phyloP scores from a whole-genome alignment of 768 basidiomycete genomes.

The Leccinum rimulosum region DNA sequence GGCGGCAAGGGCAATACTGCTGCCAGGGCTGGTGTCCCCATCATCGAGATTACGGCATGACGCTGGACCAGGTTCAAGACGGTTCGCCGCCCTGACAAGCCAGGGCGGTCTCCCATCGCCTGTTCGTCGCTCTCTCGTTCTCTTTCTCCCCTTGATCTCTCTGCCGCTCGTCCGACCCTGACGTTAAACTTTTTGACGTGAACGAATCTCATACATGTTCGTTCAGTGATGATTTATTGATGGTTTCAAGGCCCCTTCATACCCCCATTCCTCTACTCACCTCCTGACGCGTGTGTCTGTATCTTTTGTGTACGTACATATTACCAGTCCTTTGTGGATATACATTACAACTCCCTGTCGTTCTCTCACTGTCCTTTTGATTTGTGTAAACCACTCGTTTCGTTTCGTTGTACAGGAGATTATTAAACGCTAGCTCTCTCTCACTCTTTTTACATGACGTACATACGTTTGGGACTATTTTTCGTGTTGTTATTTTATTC shows the following conservation, averaged over 20 bases:
- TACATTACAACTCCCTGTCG: not conserved
- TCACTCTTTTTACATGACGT: too few relatives aligned
- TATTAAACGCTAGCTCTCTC: not conserved
- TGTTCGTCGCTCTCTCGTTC: not conserved
- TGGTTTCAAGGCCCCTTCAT: not conserved
- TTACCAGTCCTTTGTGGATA: not conserved
- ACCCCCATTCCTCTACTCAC: not conserved
- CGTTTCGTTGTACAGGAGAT: too few relatives aligned
- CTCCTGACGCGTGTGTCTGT: not conserved
- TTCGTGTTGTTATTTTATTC: too few relatives aligned
- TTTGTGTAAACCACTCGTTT: too few relatives aligned
- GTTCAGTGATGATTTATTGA: not conserved
- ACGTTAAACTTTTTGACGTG: not conserved
- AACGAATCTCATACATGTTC: not conserved
- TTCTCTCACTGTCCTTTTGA: not conserved
- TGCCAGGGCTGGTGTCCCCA: slow-evolving; percentile 20
- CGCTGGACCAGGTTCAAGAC: not conserved
- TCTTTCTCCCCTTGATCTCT: not conserved
- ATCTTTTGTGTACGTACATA: not conserved
- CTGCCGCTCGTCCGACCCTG: not conserved
- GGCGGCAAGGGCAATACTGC: slow-evolving; percentile 20
- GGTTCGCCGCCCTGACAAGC: not conserved
- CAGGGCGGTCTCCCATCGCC: not conserved
- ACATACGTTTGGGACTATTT: too few relatives aligned
- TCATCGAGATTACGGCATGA: slow-evolving; percentile 30